Conservation (phyloP, 495 filamentous ascomycete species). For the Jackrogersella multiformis region DNA sequence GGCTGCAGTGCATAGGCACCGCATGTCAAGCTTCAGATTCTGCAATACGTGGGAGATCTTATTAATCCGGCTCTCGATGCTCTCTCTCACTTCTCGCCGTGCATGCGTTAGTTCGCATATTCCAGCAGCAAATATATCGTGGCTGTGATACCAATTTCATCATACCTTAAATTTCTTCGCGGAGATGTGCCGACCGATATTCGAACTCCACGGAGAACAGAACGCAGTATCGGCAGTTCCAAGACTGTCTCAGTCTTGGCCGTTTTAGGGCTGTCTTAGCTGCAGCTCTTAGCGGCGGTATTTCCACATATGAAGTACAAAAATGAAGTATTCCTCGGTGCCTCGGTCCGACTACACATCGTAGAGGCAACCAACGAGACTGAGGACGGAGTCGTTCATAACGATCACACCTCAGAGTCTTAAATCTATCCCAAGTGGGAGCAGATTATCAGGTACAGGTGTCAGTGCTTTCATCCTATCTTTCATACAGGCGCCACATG, state of each 20-base stretch:
- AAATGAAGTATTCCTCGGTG: background rate
- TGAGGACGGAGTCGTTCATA: background rate
- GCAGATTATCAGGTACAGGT: slow-evolving; percentile 29
- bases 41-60: slow-evolving; percentile 42
- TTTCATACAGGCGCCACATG: slow-evolving; percentile 41
- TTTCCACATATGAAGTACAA: slow-evolving; percentile 16
- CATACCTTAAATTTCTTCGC: slow-evolving; percentile 15
- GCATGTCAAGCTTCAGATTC: slow-evolving; percentile 23
- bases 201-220: slow-evolving; percentile 19
- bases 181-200: slow-evolving; percentile 4
- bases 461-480: slow-evolving; percentile 28
- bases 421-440: slow-evolving; percentile 14
- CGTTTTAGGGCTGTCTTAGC: background rate
- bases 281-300: slow-evolving; percentile 3
- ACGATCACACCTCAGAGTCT: background rate
- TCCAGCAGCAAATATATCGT: slow-evolving; percentile 9
- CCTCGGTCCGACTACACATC: slow-evolving; percentile 12
- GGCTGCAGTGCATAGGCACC: slow-evolving; percentile 19
- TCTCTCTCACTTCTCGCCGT: slow-evolving; percentile 21
- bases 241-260: background rate
- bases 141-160: slow-evolving; percentile 27
- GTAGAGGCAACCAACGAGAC: slow-evolving; percentile 32
- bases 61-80: slow-evolving; percentile 31
- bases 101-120: slow-evolving; percentile 28
- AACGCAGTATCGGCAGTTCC: too few relatives aligned